Evolutionary conservation across 2,329 filamentous ascomycete genomes (phyloP).

Genomic region (Escovopsis weberi): DNA sequence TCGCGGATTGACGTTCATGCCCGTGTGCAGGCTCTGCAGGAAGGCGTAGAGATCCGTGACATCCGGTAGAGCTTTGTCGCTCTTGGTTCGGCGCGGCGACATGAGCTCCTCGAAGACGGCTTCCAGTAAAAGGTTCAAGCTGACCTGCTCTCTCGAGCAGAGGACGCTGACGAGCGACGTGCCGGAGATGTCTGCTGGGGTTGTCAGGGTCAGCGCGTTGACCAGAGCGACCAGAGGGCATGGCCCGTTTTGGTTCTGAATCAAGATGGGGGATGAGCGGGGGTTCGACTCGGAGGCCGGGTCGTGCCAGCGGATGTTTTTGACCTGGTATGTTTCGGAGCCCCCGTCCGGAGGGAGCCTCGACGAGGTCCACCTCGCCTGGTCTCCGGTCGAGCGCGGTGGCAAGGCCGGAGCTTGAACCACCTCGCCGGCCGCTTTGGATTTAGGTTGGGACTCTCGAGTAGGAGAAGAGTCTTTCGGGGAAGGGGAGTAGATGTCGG

Average conservation of each 20-base stretch:
- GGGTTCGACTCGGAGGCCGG: conserved; percentile 41
- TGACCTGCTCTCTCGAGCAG: conserved; percentile 71
- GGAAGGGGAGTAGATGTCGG: conserved; percentile 12
- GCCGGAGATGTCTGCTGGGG: conserved; percentile 44
- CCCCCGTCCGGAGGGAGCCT: conserved; percentile 30
- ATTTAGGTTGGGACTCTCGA: too few species aligned
- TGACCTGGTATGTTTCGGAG: conserved; percentile 79
- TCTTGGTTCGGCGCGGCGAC: conserved; percentile 52
- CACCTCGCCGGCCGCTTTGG: conserved; percentile 2
- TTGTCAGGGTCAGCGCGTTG: conserved; percentile 79
- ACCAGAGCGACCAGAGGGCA: conserved; percentile 87
- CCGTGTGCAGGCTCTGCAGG: conserved; percentile 75
- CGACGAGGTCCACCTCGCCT: conserved; percentile 23
- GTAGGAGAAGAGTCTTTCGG: too few species aligned
- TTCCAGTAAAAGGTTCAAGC: conserved; percentile 69
- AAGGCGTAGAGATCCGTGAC: conserved; percentile 80
- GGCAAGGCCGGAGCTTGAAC: conserved; percentile 22
- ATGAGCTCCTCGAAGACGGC: conserved; percentile 90
- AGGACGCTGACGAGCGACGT: conserved; percentile 68
- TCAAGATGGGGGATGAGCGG: conserved; percentile 69
- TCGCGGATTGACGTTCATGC: conserved; percentile 94
- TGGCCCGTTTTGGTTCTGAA: conserved; percentile 89
- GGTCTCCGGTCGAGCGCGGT: conserved; percentile 17
- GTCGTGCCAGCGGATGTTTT: conserved; percentile 79
- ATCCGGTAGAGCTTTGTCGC: conserved; percentile 58